phyloP scores from a whole-genome alignment of 148 eudicot species.

The Polygonum aviculare region DNA sequence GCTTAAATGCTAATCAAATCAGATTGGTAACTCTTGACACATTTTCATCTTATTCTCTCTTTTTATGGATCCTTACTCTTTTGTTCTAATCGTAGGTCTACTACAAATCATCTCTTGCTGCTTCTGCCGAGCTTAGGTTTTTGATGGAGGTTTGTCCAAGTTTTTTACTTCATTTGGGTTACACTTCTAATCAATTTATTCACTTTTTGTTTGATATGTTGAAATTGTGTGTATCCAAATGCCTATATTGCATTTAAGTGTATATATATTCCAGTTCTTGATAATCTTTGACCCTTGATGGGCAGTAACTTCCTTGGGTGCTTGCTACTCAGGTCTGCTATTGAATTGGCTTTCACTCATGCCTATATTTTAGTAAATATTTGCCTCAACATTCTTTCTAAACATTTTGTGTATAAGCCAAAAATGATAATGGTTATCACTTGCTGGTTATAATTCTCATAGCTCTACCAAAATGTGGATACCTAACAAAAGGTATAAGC shows the following conservation, averaged over 20 bases:
- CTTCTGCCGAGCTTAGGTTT: constrained; percentile 56
- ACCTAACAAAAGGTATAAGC: not conserved
- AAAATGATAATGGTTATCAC: not conserved
- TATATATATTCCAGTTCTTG: not conserved
- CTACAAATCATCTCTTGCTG: constrained; percentile 47
- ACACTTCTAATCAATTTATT: not conserved
- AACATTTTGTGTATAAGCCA: not conserved
- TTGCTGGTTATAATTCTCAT: not conserved
- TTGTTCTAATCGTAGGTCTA: constrained; percentile 44
- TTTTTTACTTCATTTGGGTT: not conserved
- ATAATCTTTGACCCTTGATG: not conserved
- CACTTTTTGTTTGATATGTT: not conserved
- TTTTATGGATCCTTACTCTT: not conserved
- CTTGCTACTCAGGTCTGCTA: not conserved
- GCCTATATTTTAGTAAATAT: not conserved
- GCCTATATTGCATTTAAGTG: not conserved
- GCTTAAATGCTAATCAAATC: not conserved
- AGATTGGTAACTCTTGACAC: not conserved
- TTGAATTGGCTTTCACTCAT: not conserved
- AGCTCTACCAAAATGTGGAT: not conserved
- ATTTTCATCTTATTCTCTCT: not conserved
- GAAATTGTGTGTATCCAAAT: not conserved
- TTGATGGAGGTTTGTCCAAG: constrained; percentile 43
- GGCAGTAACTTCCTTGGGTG: not conserved
- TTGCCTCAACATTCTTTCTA: not conserved